These are phyloP conservation scores for Citrus hindsii DNA, from an alignment of 345 rosid species.

Conservation along the genomic window DNA sequence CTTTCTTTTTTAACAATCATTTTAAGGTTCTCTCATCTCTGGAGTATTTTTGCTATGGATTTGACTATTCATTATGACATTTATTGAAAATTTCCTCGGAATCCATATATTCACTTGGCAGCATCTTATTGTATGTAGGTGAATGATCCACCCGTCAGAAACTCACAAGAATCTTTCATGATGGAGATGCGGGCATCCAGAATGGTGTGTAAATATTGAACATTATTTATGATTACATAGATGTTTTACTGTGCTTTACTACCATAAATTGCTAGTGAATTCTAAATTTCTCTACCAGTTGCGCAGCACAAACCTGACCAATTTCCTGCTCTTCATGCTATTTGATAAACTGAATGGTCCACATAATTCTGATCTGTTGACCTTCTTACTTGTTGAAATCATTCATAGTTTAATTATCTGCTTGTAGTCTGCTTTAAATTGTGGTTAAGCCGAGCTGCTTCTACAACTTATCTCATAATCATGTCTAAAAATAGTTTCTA, in stretches of 20 bases:
- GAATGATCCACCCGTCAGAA: constrained; percentile 70
- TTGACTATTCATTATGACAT: background rate
- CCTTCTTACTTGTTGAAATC: background rate
- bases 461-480: background rate
- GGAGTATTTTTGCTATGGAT: background rate
- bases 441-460: background rate
- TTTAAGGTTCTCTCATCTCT: background rate
- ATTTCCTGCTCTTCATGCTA: background rate
- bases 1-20: background rate
- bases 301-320: background rate
- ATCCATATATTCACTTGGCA: constrained; percentile 1
- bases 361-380: background rate
- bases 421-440: background rate
- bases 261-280: background rate
- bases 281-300: background rate
- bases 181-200: constrained; percentile 97
- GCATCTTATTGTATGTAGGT: constrained; percentile 41
- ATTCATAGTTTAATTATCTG: background rate
- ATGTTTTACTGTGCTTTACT: background rate
- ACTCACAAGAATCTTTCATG: constrained; percentile 84
- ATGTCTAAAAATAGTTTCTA: background rate
- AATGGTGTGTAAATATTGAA: constrained; percentile 47
- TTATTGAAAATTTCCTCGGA: background rate
- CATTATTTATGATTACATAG: background rate
- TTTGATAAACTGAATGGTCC: background rate